These are phyloP conservation scores for Chalciporus piperatus DNA, from an alignment of 768 basidiomycete species.

Conservation along the genomic window DNA sequence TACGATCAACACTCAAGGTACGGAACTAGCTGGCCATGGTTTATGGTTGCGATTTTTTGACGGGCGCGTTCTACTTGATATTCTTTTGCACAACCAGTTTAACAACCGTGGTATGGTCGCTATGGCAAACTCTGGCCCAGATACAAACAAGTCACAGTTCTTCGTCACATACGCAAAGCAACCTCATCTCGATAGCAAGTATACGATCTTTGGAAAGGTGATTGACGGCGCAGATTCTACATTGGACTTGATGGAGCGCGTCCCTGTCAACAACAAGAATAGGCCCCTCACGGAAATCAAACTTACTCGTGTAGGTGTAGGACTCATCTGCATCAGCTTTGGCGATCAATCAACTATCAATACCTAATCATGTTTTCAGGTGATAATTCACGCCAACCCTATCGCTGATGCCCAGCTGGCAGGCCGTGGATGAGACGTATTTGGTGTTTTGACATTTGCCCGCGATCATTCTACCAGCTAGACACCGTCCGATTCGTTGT, in stretches of 20 bases:
- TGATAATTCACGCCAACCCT: constrained; percentile 93
- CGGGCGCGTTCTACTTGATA: background rate
- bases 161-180: constrained; percentile 93
- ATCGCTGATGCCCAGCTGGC: constrained; percentile 69
- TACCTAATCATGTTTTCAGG: constrained; percentile 36
- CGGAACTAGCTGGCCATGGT: constrained; percentile 5
- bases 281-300: constrained; percentile 84
- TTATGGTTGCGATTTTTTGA: no score
- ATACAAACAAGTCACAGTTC: constrained; percentile 91
- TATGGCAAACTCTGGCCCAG: constrained; percentile 96
- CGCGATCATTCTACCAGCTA: background rate
- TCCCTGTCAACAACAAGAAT: constrained; percentile 89
- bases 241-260: constrained; percentile 89
- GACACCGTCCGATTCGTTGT: background rate
- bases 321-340: background rate
- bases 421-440: constrained; percentile 20
- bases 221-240: constrained; percentile 97
- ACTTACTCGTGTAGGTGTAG: constrained; percentile 62
- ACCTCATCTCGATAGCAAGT: constrained; percentile 89
- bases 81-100: constrained; percentile 55
- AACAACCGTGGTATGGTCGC: constrained; percentile 93
- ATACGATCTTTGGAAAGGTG: constrained; percentile 95
- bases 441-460: background rate
- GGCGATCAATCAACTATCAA: background rate
- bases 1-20: constrained; percentile 92